phyloP scores from a whole-genome alignment of 176 grass and related monocot genomes.

The Cymbopogon citratus region DNA sequence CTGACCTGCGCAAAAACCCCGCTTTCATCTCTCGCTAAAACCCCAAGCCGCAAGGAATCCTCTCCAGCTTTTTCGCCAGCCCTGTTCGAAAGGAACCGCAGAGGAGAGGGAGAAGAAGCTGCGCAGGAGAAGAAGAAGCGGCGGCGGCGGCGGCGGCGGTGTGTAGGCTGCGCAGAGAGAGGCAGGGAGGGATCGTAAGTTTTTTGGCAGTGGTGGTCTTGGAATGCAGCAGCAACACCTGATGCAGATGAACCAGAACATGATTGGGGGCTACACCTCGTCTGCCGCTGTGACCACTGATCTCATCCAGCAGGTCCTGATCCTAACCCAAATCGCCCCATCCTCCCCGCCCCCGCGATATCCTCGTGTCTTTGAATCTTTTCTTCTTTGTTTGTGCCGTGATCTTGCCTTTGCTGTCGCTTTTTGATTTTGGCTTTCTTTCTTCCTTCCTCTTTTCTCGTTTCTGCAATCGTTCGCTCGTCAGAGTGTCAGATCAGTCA shows the following conservation, averaged over 20 bases:
- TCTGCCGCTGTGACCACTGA: conserved; percentile 79
- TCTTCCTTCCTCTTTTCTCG: background rate
- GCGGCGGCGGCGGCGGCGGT: background rate
- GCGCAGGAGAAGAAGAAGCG: background rate
- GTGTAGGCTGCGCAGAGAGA: conserved; percentile 12
- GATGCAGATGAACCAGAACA: conserved; percentile 96
- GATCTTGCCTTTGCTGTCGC: background rate
- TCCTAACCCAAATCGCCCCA: conserved; percentile 10
- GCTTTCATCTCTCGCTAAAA: conserved; percentile 29
- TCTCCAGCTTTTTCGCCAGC: background rate
- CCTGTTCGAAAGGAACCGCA: conserved; percentile 16
- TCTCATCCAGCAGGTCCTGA: conserved; percentile 85
- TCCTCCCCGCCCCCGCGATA: background rate
- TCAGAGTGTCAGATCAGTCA: background rate
- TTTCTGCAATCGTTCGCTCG: background rate
- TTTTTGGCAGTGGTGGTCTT: conserved; percentile 22
- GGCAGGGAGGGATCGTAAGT: conserved; percentile 10
- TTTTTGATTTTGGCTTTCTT: background rate
- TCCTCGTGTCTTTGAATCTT: background rate
- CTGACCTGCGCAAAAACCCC: conserved; percentile 5
- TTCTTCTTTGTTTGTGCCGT: background rate
- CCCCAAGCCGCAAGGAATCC: conserved; percentile 20
- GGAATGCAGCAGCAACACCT: conserved; percentile 87
- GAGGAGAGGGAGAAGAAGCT: background rate
- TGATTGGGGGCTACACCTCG: conserved; percentile 85